Conservation (phyloP, 2,329 filamentous ascomycete genomes). For the Penicillium aurantiogriseum region DNA sequence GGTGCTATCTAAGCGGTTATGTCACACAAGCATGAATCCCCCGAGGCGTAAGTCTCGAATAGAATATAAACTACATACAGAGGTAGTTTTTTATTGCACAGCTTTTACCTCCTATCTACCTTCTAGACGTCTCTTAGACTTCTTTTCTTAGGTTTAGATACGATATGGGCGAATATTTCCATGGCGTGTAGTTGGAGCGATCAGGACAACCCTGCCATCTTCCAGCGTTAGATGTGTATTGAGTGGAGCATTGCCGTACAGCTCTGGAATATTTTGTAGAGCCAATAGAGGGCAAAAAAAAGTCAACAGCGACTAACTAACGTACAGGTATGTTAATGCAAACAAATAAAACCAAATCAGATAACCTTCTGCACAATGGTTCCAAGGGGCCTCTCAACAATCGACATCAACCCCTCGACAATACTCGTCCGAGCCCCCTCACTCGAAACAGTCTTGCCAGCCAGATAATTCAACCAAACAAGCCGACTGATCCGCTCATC, state of each 20-base stretch:
- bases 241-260: constrained; percentile 6
- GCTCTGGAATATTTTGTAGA: not conserved
- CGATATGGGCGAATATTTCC: not conserved
- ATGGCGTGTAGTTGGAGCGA: not conserved
- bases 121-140: not conserved
- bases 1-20: constrained; percentile 55
- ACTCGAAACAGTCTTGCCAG: constrained; percentile 80
- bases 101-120: not conserved
- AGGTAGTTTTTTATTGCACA: not conserved
- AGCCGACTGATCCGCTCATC: constrained; percentile 80
- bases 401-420: constrained; percentile 80
- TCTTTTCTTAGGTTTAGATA: not conserved
- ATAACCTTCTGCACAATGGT: constrained; percentile 77
- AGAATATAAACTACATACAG: not conserved
- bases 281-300: not conserved
- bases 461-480: constrained; percentile 88
- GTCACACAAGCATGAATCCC: not conserved
- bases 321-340: constrained; percentile 10
- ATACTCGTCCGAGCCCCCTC: constrained; percentile 78
- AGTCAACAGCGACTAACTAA: not conserved
- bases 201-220: not conserved
- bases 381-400: constrained; percentile 83
- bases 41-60: not conserved
- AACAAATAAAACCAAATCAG: constrained; percentile 13
- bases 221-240: not conserved